phyloP scores from a whole-genome alignment of 208 protist species.

The Acanthamoeba castellanii region DNA sequence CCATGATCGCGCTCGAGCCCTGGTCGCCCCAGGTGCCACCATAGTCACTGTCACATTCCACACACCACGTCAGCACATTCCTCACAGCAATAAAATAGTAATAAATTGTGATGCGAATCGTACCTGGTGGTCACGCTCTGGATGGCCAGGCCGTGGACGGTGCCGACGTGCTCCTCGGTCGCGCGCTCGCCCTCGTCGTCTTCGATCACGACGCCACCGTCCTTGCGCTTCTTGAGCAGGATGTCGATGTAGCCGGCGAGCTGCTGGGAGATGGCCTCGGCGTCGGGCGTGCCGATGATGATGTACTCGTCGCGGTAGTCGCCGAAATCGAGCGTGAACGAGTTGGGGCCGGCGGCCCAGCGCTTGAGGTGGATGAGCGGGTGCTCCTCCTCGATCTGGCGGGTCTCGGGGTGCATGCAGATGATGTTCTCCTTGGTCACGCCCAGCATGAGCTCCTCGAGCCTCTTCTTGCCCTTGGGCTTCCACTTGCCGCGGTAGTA shows the following conservation, averaged over 20 bases:
- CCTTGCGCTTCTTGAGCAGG: conserved; percentile 82
- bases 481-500: conserved; percentile 86
- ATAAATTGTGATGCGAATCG: not conserved
- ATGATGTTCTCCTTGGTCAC: conserved; percentile 75
- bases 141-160: conserved; percentile 76
- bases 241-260: conserved; percentile 90
- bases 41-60: conserved; percentile 52
- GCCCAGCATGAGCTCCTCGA: conserved; percentile 67
- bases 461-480: conserved; percentile 74
- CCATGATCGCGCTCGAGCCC: conserved; percentile 55
- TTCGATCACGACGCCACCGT: conserved; percentile 80
- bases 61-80: conserved; percentile 65
- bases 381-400: conserved; percentile 80
- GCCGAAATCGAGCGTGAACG: conserved; percentile 92
- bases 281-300: conserved; percentile 81
- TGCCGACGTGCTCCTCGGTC: conserved; percentile 79
- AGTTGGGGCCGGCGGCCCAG: conserved; percentile 86
- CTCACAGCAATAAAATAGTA: conserved; percentile 73
- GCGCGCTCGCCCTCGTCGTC: conserved; percentile 82
- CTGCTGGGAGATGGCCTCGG: conserved; percentile 86
- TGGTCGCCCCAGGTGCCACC: conserved; percentile 61
- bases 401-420: conserved; percentile 72
- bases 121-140: conserved; percentile 49
- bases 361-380: conserved; percentile 87
- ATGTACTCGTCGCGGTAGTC: conserved; percentile 88